Evolutionary conservation across 1,139 yeast genomes (phyloP).

Genomic region (Lodderomyces elongisporus): DNA sequence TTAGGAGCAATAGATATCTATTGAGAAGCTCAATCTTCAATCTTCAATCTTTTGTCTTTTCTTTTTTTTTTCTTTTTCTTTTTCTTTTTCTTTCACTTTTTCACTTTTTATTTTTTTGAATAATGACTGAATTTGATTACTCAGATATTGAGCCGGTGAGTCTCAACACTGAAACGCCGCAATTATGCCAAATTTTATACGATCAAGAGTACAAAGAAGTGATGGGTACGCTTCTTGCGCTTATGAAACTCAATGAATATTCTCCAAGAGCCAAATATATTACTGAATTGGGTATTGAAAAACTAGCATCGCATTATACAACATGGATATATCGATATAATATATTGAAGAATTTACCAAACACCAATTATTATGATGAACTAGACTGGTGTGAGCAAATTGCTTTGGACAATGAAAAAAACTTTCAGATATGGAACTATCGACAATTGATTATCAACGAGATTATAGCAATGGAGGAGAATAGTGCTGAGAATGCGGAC

Average conservation of each 20-base stretch:
- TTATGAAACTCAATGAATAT: conserved; percentile 57
- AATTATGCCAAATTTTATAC: conserved; percentile 74
- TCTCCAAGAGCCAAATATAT: conserved; percentile 67
- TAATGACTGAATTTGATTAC: too few relatives aligned
- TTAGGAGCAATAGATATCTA: too few relatives aligned
- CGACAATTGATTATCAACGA: conserved; percentile 55
- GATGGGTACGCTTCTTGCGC: conserved; percentile 59
- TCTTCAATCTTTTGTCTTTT: too few relatives aligned
- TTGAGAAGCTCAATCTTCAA: too few relatives aligned
- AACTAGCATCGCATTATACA: conserved; percentile 88
- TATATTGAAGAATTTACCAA: conserved; percentile 39
- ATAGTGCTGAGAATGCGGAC: conserved; percentile 12
- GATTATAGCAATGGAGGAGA: conserved; percentile 12
- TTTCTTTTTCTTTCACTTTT: too few relatives aligned
- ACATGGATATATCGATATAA: conserved; percentile 79
- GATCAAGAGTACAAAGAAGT: conserved; percentile 60
- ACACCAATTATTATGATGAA: conserved; percentile 42
- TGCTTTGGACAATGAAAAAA: conserved; percentile 76
- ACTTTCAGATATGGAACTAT: conserved; percentile 95
- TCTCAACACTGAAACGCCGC: conserved; percentile 44
- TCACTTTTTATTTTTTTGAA: too few relatives aligned
- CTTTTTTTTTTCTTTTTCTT: too few relatives aligned
- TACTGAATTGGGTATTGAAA: conserved; percentile 56
- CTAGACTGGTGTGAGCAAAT: conserved; percentile 73
- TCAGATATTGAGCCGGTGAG: conserved; percentile 39